A percentile compares a stretch with the other conserved stretches of the same genome.
Conservation (phyloP, 352 stramenopile species). For the Phytophthora nicotianae region DNA sequence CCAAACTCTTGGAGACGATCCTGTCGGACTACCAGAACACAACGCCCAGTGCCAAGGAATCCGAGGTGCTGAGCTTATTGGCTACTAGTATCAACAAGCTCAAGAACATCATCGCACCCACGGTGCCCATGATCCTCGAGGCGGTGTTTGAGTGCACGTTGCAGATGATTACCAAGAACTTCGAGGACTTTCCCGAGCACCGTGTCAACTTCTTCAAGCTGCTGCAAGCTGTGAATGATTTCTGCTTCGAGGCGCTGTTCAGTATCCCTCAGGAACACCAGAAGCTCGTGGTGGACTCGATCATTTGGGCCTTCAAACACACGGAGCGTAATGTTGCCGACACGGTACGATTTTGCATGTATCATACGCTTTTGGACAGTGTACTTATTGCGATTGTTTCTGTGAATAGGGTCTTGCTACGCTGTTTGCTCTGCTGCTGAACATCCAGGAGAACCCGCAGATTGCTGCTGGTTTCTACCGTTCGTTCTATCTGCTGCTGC, state of each 20-base stretch:
- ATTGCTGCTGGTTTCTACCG: constrained; percentile 98
- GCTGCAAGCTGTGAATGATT: constrained; percentile 93
- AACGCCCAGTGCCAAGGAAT: constrained; percentile 71
- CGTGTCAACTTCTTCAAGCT: constrained; percentile 99
- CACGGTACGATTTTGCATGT: constrained; percentile 62
- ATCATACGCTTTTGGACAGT: not conserved
- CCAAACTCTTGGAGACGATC: constrained; percentile 96
- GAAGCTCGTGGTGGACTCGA: constrained; percentile 98
- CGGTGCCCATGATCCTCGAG: constrained; percentile 96
- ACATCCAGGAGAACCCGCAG: constrained; percentile 94
- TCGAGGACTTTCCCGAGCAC: constrained; percentile 99
- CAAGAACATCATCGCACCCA: constrained; percentile 86
- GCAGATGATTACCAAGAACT: constrained; percentile 99
- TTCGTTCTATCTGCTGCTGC: constrained; percentile 94
- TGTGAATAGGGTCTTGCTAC: constrained; percentile 92
- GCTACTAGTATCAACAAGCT: constrained; percentile 97
- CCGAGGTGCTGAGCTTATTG: constrained; percentile 96
- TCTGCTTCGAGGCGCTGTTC: constrained; percentile 98
- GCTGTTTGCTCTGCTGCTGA: constrained; percentile 95
- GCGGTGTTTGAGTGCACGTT: constrained; percentile 98
- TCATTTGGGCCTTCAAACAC: constrained; percentile 99
- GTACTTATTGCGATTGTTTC: not conserved
- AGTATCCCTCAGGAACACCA: constrained; percentile 96
- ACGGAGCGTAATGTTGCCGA: constrained; percentile 99
- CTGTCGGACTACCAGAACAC: constrained; percentile 95